A percentile compares a stretch with the other conserved stretches of the same genome.
Evolutionary conservation across 2,329 filamentous ascomycete species (phyloP).

Genomic region (Eurotiales sp.): DNA sequence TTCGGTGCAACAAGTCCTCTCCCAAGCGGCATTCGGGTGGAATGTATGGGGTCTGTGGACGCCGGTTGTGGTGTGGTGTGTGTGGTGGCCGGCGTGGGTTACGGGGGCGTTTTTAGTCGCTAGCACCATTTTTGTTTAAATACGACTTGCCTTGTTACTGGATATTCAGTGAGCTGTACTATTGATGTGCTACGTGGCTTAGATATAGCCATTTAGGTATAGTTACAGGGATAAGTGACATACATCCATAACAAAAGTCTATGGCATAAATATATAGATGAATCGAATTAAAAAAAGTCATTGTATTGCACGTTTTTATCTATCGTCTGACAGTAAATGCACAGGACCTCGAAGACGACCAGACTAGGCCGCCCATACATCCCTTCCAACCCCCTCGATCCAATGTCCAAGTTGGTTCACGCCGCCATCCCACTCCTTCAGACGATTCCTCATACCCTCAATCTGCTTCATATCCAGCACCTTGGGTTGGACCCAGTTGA

Average conservation of each 20-base stretch:
- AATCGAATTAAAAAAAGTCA: too few species aligned
- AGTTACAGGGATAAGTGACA: too few species aligned
- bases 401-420: conserved; percentile 95
- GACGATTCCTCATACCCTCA: conserved; percentile 78
- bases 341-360: not conserved
- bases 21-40: conserved; percentile 79
- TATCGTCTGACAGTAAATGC: not conserved
- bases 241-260: too few species aligned
- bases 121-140: conserved; percentile 28
- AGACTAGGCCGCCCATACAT: conserved; percentile 80
- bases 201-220: too few species aligned
- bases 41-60: conserved; percentile 87
- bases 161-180: too few species aligned
- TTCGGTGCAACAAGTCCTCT: conserved; percentile 58
- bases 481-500: conserved; percentile 99
- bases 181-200: too few species aligned
- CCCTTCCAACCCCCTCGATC: conserved; percentile 90
- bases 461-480: conserved; percentile 95
- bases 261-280: too few species aligned
- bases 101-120: conserved; percentile 47
- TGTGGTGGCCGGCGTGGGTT: conserved; percentile 94
- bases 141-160: too few species aligned
- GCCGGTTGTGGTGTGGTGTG: conserved; percentile 83
- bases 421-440: conserved; percentile 93
- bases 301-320: not conserved